These are phyloP conservation scores for Gloeopeniophorella convolvens DNA, from an alignment of 768 basidiomycete genomes.

Conservation along the genomic window DNA sequence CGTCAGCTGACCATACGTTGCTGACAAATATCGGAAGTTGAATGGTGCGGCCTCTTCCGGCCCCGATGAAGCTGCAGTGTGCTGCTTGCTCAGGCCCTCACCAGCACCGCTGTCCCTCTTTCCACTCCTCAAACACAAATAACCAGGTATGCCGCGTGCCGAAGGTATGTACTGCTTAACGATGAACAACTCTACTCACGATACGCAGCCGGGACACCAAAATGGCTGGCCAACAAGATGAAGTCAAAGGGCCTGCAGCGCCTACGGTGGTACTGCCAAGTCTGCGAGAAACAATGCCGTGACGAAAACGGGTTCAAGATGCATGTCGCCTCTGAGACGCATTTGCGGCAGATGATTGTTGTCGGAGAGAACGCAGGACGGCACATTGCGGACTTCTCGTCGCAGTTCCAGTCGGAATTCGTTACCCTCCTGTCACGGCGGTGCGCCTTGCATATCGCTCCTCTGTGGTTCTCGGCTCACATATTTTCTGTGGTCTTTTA, in stretches of 20 bases:
- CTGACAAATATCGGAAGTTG: too few species aligned
- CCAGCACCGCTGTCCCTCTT: too few species aligned
- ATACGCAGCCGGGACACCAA: conserved; percentile 71
- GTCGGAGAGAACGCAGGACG: conserved; percentile 91
- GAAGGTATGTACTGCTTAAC: conserved; percentile 3
- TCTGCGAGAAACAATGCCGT: conserved; percentile 97
- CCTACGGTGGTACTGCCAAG: conserved; percentile 97
- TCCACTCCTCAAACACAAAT: too few species aligned
- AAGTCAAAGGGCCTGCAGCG: conserved; percentile 95
- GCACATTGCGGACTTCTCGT: conserved; percentile 87
- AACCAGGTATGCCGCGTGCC: conserved; percentile 22
- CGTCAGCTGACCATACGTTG: too few species aligned
- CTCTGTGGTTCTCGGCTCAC: conserved; percentile 1
- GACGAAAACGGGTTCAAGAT: conserved; percentile 99
- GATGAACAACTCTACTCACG: not conserved
- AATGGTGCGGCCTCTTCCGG: too few species aligned
- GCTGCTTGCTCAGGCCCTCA: too few species aligned
- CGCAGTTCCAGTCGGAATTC: conserved; percentile 87
- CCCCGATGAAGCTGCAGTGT: too few species aligned
- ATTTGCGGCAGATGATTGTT: conserved; percentile 94
- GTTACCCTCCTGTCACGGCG: conserved; percentile 83
- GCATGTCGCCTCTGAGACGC: conserved; percentile 80
- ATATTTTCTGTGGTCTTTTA: conserved; percentile 26
- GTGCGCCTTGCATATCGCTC: conserved; percentile 32
- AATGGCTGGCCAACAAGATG: conserved; percentile 91